Conservation (phyloP, 169 alveolate species). For the Cryptosporidium canis region DNA sequence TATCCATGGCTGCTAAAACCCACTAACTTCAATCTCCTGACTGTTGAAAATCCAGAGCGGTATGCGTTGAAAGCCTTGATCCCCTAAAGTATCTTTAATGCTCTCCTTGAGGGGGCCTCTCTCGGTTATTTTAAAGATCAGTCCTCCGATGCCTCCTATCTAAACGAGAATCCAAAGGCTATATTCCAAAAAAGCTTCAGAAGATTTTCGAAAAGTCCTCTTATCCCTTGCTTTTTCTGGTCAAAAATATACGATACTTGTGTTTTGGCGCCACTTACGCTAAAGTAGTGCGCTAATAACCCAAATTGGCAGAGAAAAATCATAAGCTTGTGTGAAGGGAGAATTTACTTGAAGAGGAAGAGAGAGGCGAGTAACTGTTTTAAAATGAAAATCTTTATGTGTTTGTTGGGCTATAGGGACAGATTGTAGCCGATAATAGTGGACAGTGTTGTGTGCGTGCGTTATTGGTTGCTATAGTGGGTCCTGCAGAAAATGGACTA, state of each 20-base stretch:
- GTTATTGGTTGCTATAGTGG: too few species aligned
- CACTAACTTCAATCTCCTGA: neutral
- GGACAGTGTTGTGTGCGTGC: neutral
- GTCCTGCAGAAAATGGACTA: neutral
- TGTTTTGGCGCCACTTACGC: neutral
- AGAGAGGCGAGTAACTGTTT: neutral
- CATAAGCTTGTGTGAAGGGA: neutral
- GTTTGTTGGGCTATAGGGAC: neutral
- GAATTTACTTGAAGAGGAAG: neutral
- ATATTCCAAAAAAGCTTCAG: neutral
- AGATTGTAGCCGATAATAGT: neutral
- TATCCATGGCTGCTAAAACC: conserved; percentile 81
- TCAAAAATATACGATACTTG: conserved; percentile 1
- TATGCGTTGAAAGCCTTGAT: neutral
- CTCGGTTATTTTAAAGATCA: too few species aligned
- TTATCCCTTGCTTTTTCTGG: neutral
- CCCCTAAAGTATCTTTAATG: too few species aligned
- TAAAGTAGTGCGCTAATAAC: neutral
- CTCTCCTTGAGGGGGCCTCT: too few species aligned
- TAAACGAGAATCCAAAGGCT: neutral
- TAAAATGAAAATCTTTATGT: neutral
- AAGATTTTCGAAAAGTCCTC: neutral
- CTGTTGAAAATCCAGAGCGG: neutral
- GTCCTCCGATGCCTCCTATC: neutral
- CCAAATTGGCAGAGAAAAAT: neutral